These are phyloP conservation scores for Boletus subparvulus DNA, from an alignment of 768 basidiomycete species.

Conservation along the genomic window DNA sequence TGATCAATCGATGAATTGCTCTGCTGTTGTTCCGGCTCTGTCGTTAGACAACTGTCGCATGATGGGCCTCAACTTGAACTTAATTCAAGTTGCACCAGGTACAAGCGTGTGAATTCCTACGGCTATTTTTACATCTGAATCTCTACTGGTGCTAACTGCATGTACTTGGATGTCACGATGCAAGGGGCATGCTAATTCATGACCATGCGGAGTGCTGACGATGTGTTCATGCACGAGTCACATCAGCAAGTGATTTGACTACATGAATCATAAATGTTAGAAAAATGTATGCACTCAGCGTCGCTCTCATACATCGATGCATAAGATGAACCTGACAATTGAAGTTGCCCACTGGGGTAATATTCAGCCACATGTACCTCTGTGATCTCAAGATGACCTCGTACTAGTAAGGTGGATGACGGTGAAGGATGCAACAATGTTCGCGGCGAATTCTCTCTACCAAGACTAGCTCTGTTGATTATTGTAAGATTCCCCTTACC, in stretches of 20 bases:
- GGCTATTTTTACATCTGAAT: background rate
- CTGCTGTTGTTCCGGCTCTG: background rate
- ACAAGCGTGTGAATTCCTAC: background rate
- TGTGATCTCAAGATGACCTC: background rate
- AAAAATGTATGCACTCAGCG: background rate
- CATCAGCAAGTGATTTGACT: background rate
- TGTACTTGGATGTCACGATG: no score
- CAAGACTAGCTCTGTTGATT: background rate
- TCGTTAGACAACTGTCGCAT: background rate
- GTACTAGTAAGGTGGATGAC: conserved; percentile 2
- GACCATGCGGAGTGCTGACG: background rate
- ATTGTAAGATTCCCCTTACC: background rate
- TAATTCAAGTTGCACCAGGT: background rate
- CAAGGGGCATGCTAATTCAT: background rate
- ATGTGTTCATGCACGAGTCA: background rate
- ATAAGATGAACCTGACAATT: background rate
- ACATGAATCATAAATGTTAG: background rate
- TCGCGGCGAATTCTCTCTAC: background rate
- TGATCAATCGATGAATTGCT: background rate
- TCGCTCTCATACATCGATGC: background rate
- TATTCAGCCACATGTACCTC: background rate
- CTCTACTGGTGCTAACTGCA: background rate
- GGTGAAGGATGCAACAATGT: conserved; percentile 1
- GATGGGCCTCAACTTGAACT: background rate
- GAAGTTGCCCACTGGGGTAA: conserved; percentile 1